Evolutionary conservation across 768 basidiomycete genomes (phyloP).

Genomic region (Boletus sp.): DNA sequence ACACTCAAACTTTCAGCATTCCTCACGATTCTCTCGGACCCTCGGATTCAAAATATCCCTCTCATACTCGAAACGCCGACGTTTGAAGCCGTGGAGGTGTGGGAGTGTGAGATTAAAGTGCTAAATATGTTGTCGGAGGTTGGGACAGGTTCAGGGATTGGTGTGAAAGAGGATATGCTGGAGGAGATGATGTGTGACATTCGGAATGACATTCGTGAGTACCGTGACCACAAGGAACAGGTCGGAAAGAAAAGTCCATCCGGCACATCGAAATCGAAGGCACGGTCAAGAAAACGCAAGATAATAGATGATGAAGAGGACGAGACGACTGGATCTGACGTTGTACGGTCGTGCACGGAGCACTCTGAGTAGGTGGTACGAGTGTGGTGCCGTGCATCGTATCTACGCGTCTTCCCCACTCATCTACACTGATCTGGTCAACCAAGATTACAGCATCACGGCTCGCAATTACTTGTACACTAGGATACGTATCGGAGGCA

Average conservation of each 20-base stretch:
- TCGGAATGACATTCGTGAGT: constrained; percentile 10
- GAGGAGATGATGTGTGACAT: constrained; percentile 11
- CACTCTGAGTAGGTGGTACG: neutral
- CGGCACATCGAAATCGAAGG: constrained; percentile 1
- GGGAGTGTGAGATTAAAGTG: constrained; percentile 69
- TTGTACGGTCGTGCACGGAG: neutral
- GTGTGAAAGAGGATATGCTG: neutral
- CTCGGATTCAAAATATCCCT: constrained; percentile 64
- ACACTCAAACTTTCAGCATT: constrained; percentile 63
- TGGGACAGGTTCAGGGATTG: neutral
- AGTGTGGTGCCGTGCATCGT: neutral
- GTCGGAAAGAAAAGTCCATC: neutral
- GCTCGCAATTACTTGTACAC: neutral
- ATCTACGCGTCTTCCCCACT: neutral
- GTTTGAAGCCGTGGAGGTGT: constrained; percentile 62
- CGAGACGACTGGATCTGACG: constrained; percentile 4
- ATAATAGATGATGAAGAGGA: constrained; percentile 2
- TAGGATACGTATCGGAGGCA: neutral
- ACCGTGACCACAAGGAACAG: constrained; percentile 9
- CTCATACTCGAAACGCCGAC: constrained; percentile 81
- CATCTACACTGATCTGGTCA: neutral
- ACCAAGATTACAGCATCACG: neutral
- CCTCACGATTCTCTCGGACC: constrained; percentile 62
- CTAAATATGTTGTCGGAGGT: constrained; percentile 44
- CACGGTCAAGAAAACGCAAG: constrained; percentile 7